Evolutionary conservation across 2,329 filamentous ascomycete genomes (phyloP).

Genomic region (Alternaria arborescens): DNA sequence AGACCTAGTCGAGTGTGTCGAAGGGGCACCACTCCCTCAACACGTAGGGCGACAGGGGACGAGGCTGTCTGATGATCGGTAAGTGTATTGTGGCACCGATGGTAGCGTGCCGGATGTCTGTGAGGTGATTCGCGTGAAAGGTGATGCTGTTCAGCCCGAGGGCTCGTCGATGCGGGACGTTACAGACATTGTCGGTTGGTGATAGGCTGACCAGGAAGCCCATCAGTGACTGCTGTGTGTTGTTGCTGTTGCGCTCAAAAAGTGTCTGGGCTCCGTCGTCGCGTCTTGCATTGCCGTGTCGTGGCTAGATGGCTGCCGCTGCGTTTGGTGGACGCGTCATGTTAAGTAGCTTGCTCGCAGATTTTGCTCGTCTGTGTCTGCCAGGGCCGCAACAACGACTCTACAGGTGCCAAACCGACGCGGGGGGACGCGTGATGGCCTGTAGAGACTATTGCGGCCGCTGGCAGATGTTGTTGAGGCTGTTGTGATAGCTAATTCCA

Average conservation of each 20-base stretch:
- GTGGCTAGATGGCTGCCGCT: conserved; percentile 24
- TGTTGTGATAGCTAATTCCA: conserved; percentile 11
- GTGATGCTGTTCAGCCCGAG: neutral
- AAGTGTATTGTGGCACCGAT: conserved; percentile 24
- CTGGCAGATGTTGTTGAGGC: conserved; percentile 21
- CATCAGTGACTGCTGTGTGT: too few relatives aligned
- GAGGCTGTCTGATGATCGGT: conserved; percentile 22
- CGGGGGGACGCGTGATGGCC: conserved; percentile 25
- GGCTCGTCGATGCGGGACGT: conserved; percentile 10
- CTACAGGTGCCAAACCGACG: conserved; percentile 27
- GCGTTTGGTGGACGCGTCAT: conserved; percentile 19
- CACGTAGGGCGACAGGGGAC: conserved; percentile 13
- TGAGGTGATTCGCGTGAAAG: neutral
- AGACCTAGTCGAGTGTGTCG: neutral
- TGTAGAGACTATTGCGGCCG: conserved; percentile 25
- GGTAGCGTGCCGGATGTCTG: conserved; percentile 23
- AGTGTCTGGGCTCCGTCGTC: conserved; percentile 21
- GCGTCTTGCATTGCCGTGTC: conserved; percentile 22
- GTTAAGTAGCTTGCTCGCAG: conserved; percentile 24
- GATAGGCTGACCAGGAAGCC: conserved; percentile 17
- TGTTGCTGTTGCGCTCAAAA: too few relatives aligned
- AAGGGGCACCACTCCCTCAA: conserved; percentile 16
- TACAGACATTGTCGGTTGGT: conserved; percentile 18
- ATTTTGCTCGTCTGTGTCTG: conserved; percentile 14
- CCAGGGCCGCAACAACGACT: conserved; percentile 24